Conservation (phyloP, 805 yeast genomes). For the Saturnispora galanensis region DNA sequence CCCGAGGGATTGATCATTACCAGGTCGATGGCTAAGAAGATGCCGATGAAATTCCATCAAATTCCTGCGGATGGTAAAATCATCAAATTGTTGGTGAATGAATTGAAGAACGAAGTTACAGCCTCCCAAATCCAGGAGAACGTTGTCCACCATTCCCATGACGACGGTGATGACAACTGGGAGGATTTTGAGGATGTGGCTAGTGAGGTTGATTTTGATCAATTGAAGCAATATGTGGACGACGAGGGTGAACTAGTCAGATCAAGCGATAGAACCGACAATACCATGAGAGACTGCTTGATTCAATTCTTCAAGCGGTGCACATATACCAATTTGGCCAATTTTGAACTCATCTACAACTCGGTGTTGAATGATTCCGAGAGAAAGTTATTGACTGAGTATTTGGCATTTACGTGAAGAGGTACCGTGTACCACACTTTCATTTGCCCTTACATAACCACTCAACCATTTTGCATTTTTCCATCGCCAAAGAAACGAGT, state of each 20-base stretch:
- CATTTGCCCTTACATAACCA: no score
- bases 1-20: constrained; percentile 60
- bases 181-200: constrained; percentile 64
- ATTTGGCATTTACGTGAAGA: constrained; percentile 19
- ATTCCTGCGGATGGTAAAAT: constrained; percentile 66
- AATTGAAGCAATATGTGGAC: constrained; percentile 47
- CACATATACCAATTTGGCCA: constrained; percentile 36
- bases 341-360: constrained; percentile 45
- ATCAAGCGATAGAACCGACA: constrained; percentile 20
- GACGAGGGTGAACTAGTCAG: constrained; percentile 26
- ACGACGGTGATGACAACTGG: constrained; percentile 54
- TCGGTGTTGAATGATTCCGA: constrained; percentile 39
- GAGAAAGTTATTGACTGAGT: constrained; percentile 41
- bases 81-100: constrained; percentile 57
- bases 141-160: constrained; percentile 22
- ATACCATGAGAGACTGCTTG: constrained; percentile 30
- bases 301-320: constrained; percentile 47
- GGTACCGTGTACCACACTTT: no score
- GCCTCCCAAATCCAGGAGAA: constrained; percentile 33
- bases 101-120: constrained; percentile 53
- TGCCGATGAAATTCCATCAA: constrained; percentile 54
- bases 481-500: no score
- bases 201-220: constrained; percentile 50
- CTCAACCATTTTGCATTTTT: no score
- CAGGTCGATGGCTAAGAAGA: constrained; percentile 66